Evolutionary conservation across 768 basidiomycete genomes (phyloP).

Genomic region (Porphyrellus cyaneotinctus): DNA sequence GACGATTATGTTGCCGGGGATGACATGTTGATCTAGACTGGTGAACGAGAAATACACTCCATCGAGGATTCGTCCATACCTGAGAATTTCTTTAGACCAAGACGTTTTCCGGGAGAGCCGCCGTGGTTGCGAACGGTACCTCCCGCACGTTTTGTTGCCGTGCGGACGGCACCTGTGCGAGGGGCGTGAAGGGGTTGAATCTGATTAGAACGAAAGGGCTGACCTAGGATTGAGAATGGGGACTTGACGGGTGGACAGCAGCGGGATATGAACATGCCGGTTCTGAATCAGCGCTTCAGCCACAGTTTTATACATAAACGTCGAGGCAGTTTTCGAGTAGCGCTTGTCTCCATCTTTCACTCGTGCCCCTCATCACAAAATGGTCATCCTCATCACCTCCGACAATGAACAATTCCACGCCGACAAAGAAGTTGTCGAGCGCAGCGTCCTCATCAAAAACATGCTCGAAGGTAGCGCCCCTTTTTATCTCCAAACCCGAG

Average conservation of each 20-base stretch:
- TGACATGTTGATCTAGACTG: constrained; percentile 75
- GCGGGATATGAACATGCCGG: constrained; percentile 38
- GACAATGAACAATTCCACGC: constrained; percentile 94
- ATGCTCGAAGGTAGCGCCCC: constrained; percentile 86
- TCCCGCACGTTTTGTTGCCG: constrained; percentile 94
- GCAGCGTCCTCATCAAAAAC: constrained; percentile 96
- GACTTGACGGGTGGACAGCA: constrained; percentile 34
- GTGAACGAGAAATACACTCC: constrained; percentile 8
- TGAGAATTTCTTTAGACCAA: constrained; percentile 96
- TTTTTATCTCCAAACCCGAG: not conserved
- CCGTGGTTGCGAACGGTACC: constrained; percentile 92
- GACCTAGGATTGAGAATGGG: constrained; percentile 50
- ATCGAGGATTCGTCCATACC: constrained; percentile 46
- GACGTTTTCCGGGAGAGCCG: constrained; percentile 86
- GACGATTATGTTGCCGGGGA: constrained; percentile 94
- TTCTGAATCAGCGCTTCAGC: not conserved
- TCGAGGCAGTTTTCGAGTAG: not conserved
- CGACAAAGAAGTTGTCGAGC: constrained; percentile 92
- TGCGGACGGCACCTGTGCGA: constrained; percentile 65
- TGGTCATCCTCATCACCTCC: constrained; percentile 88
- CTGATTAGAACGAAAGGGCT: not conserved
- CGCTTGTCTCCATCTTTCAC: not conserved
- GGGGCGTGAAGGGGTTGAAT: not conserved
- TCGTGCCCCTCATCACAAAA: constrained; percentile 32
- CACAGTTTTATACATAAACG: constrained; percentile 12